Evolutionary conservation across 805 yeast species (phyloP).

Genomic region (Wickerhamomyces sydowiorum): DNA sequence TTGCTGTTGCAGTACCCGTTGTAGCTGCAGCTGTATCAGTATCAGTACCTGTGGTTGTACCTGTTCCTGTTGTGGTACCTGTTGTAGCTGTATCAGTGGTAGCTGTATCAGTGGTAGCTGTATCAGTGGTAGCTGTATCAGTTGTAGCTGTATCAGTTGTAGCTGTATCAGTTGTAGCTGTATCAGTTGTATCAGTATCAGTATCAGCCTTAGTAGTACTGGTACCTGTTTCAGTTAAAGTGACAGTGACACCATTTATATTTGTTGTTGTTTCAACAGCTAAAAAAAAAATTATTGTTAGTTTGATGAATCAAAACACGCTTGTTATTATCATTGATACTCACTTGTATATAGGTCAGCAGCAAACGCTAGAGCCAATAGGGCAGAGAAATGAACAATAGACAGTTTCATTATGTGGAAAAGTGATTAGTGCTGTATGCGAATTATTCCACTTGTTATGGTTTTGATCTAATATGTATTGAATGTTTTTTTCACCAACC

Average conservation of each 20-base stretch:
- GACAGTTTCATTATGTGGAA: constrained; percentile 2
- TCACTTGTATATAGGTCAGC: not conserved
- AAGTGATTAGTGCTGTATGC: too few species aligned
- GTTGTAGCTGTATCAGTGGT: constrained; percentile 4
- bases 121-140: too few species aligned
- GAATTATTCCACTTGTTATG: too few species aligned
- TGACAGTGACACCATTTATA: constrained; percentile 4
- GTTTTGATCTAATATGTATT: not conserved
- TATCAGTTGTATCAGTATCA: constrained; percentile 7
- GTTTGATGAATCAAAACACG: not conserved
- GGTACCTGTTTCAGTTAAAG: not conserved
- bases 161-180: constrained; percentile 7
- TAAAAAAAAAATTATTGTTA: constrained; percentile 1
- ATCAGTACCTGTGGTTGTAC: not conserved
- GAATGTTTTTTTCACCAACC: too few species aligned
- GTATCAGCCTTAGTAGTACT: constrained; percentile 4
- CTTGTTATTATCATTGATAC: not conserved
- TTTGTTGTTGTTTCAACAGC: constrained; percentile 7
- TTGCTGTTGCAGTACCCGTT: constrained; percentile 8
- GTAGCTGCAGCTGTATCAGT: not conserved
- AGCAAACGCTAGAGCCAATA: not conserved
- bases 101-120: constrained; percentile 11
- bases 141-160: constrained; percentile 4
- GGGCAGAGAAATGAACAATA: not conserved
- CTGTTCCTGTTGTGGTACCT: constrained; percentile 2